Base-by-base conservation (phyloP, 2,329 filamentous ascomycete genomes). In the Simplicillium aogashimaense region DNA sequence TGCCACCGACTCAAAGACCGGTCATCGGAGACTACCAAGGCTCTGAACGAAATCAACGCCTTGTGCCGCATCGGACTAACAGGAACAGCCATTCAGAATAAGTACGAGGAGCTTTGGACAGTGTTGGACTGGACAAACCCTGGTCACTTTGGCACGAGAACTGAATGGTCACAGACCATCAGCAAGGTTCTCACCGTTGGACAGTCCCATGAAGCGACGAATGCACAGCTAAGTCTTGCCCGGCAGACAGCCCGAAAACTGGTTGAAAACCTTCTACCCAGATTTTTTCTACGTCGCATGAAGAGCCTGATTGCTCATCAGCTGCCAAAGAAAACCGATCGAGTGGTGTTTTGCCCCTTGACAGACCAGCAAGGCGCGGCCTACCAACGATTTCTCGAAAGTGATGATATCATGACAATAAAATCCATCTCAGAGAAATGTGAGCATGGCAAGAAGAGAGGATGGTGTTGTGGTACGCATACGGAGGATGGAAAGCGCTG, bases 81-180 rank as follows among this genome's bases (percentile, higher is more conserved):
- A 0, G 92, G 92, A 2, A 98, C 92, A 0, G 90, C 90, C 0
- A 95, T 98, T 35, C 92, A 98, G 56, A 98, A 98, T 60, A 92
- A 86, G 49, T 98, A 98, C 57, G 87, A 95, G 55, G 92, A 98
- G 58, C 72, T 98, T 1, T 98, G 90, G 90, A 94, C 88, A 0
- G 69, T 98, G 0, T 68, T 98, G 3, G 94, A 98, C 56, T 98
- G 92, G 92, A 89, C 88, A 0, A 92, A 94, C 50, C 92, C 92
- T 0, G 90, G 88, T 0, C 63, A 72, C 36, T 74, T 81, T 40
- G 76, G 75, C 13, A 69, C 69, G 1, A 53, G 84, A 9, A 66
- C 74, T 5, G 83, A 85, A 33, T 98, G 92, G 92, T 83, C 79
- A 52, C 69, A 74, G 15, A 78, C 75, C 30, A 86, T 98, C 43